A percentile compares a stretch with the other conserved stretches of the same genome.
Conservation (phyloP, 2,329 filamentous ascomycete species). For the Cladosporium velox region DNA sequence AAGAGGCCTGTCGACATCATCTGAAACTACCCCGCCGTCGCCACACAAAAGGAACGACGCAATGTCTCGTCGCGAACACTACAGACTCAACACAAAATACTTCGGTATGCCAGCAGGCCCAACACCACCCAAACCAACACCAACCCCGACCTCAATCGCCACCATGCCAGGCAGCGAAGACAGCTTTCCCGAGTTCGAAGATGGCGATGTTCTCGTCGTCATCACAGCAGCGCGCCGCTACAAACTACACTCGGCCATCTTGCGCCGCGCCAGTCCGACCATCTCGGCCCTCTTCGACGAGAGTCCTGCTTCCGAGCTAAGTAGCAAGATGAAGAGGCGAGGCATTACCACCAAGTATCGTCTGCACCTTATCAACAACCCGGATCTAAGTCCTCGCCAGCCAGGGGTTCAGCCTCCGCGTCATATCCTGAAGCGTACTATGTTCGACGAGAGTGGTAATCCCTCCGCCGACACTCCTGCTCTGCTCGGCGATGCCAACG, state of each 20-base stretch:
- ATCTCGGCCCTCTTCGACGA: conserved; percentile 29
- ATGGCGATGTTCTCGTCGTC: conserved; percentile 44
- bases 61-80: conserved; percentile 21
- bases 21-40: background rate
- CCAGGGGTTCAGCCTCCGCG: background rate
- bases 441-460: conserved; percentile 27
- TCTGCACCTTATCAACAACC: conserved; percentile 28
- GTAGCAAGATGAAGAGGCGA: conserved; percentile 33
- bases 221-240: conserved; percentile 41
- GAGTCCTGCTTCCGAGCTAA: conserved; percentile 33
- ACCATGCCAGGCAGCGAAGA: conserved; percentile 19
- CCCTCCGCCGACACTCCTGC: conserved; percentile 15
- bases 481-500: conserved; percentile 26
- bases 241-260: conserved; percentile 43
- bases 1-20: background rate
- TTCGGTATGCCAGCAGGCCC: background rate
- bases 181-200: conserved; percentile 41
- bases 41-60: background rate
- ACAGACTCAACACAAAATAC: conserved; percentile 17
- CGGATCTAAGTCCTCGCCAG: conserved; percentile 18
- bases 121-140: background rate
- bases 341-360: conserved; percentile 28
- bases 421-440: conserved; percentile 19
- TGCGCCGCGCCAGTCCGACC: conserved; percentile 30
- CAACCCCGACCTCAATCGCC: background rate